Evolutionary conservation across 2,329 filamentous ascomycete species (phyloP), one percentile per base, ranked within the genome.

Genomic region (Pestalotiopsis sp.): DNA sequence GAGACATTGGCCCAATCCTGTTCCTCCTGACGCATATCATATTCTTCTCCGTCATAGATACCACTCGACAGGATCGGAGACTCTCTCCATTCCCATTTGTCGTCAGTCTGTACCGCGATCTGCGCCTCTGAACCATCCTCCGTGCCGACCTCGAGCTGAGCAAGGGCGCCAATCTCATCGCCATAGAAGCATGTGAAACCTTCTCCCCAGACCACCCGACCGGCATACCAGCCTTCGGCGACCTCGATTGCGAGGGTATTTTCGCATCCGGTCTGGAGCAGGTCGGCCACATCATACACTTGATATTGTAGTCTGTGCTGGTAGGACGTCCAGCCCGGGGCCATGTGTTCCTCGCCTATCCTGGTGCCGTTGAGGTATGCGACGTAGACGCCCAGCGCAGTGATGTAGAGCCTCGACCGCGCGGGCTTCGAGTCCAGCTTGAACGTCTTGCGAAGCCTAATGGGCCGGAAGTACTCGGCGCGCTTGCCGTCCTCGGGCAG

Each of bases 181-280:
- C 74, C 75, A 27, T 73, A 76, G 17, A 72, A 63, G 61, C 61
- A 64, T 20, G 27, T 39, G 12, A 39, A 9, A 38, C 73, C 71
- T 85, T 85, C 6, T 69, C 60, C 62, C 38, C 71, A 80, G 13
- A 78, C 77, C 4, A 85, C 75, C 6, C 82, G 77, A 4, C 83
- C 82, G 12, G 79, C 74, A 64, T 82, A 88, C 86, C 86, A 89
- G 0, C 86, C 86, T 72, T 87, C 85, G 2, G 79, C 83, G 4
- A 87, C 83, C 20, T 83, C 82, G 1, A 84, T 80, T 0, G 78
- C 81, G 57, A 88, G 76, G 0, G 76, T 76, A 71, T 87, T 87
- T 2, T 69, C 60, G 59, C 76, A 73, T 20, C 78, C 78, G 0
- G 72, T 58, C 1, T 73, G 74, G 1, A 88, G 68, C 0, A 85